Evolutionary conservation across 148 eudicot genomes (phyloP).

Genomic region (Talinum fruticosum): DNA sequence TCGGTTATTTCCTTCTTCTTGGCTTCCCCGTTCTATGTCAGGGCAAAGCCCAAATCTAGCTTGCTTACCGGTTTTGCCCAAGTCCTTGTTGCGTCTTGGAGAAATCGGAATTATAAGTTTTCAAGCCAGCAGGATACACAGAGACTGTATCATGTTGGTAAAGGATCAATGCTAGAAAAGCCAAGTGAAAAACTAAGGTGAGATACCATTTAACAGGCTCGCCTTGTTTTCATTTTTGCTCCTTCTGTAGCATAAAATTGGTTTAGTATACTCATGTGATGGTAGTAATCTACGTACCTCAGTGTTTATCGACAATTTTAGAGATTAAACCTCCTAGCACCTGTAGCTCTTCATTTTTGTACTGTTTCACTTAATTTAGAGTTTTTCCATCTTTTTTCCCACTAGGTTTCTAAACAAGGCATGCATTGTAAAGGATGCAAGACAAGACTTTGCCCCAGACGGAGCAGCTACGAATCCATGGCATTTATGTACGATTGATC

Average conservation of each 20-base stretch:
- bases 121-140: neutral
- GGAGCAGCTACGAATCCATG: slow-evolving; percentile 23
- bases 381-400: too few species aligned
- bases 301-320: neutral
- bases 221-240: neutral
- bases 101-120: slow-evolving; percentile 23
- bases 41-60: slow-evolving; percentile 29
- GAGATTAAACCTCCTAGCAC: too few species aligned
- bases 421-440: slow-evolving; percentile 25
- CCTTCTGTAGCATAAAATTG: neutral
- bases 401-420: slow-evolving; percentile 35
- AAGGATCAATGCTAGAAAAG: slow-evolving; percentile 20
- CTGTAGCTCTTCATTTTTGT: too few species aligned
- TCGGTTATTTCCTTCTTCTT: slow-evolving; percentile 29
- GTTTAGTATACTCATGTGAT: neutral
- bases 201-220: neutral
- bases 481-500: slow-evolving; percentile 28
- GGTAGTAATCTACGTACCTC: neutral
- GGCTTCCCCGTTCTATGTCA: slow-evolving; percentile 40
- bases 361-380: too few species aligned
- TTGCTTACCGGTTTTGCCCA: slow-evolving; percentile 30
- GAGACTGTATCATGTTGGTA: slow-evolving; percentile 22
- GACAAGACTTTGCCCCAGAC: slow-evolving; percentile 13
- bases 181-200: slow-evolving; percentile 42
- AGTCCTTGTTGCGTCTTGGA: slow-evolving; percentile 33